Base-by-base conservation (phyloP, 306 rosid species). In the Cicer bijugum region DNA sequence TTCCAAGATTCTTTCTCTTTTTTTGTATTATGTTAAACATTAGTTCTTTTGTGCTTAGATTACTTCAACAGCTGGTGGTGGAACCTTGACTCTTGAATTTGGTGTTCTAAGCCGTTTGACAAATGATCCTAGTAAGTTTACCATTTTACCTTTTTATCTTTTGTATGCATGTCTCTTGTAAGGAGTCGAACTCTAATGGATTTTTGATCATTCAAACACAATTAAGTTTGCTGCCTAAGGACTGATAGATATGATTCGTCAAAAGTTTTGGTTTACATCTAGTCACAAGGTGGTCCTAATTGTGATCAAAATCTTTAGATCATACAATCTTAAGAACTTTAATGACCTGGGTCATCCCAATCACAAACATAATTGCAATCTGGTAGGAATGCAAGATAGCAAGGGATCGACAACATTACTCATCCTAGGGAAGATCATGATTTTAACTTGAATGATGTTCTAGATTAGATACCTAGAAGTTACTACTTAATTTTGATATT, bases 21-120 rank as follows among this genome's bases (percentile, higher is more conserved):
- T 76, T 79, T 19, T 10, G 14, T 75, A 47, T 58, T 35, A 73
- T 44, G 73, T 52, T 71, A 64, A 79, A 64, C 74, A 4, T 81
- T 75, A 42, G 57, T 53, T 50, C 23, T 70, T 73, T 74, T 14
- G 69, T 83, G 74, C 72, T 52, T 86, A 93, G 98, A 88, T 93
- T 82, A 93, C 98, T 60, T 93, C 98, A 75, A 93, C 98, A 45
- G 98, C 98, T n/a, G 97, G 98, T 78, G 98, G 98, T 63, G 98
- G 98, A 69, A 93, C 98, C 75, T 83, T 93, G 83, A 93, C 96
- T 77, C 89, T 93, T 86, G 98, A 93, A 80, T 93, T 93, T 82
- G 98, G 98, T 73, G 86, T 94, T 79, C 85, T 94, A 68, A 94
- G 98, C 79, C 97, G 91, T 48, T 87, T 94, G 89, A 91, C 94